Percentiles rank a stretch among this genome's conserved stretches.
These are phyloP conservation scores for Penicillium digitatum DNA, from an alignment of 2,329 filamentous ascomycete genomes.

Conservation along the genomic window DNA sequence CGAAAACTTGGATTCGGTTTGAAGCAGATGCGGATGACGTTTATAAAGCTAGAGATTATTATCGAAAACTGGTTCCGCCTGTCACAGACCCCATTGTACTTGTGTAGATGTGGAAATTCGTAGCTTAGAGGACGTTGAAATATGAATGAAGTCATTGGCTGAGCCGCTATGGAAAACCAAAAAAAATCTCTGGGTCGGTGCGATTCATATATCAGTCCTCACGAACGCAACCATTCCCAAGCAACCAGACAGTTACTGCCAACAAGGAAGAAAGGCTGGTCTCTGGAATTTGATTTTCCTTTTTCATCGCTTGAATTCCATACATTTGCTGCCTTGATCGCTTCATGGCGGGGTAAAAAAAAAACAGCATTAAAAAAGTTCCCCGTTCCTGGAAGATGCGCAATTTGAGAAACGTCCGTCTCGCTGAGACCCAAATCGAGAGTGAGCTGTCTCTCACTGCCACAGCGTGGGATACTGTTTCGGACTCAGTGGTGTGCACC, in stretches of 20 bases:
- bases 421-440: constrained; percentile 60
- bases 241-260: not conserved
- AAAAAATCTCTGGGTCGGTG: constrained; percentile 34
- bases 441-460: constrained; percentile 64
- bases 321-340: constrained; percentile 14
- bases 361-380: constrained; percentile 22
- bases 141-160: constrained; percentile 45
- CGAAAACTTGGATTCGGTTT: constrained; percentile 21
- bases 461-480: constrained; percentile 78
- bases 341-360: constrained; percentile 37
- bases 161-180: constrained; percentile 39
- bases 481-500: constrained; percentile 73
- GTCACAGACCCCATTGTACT: constrained; percentile 14
- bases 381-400: constrained; percentile 60
- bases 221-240: constrained; percentile 16
- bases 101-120: constrained; percentile 16
- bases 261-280: not conserved
- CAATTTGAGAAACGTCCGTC: constrained; percentile 76
- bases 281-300: not conserved
- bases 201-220: constrained; percentile 26
- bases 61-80: constrained; percentile 23
- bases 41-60: constrained; percentile 41
- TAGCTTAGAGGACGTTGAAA: constrained; percentile 28
- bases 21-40: constrained; percentile 33
- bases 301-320: not conserved